A percentile compares a stretch with the other conserved stretches of the same genome.
These are phyloP conservation scores for Ceratocystis cubensis DNA, from an alignment of 2,329 filamentous ascomycete species.

Conservation along the genomic window DNA sequence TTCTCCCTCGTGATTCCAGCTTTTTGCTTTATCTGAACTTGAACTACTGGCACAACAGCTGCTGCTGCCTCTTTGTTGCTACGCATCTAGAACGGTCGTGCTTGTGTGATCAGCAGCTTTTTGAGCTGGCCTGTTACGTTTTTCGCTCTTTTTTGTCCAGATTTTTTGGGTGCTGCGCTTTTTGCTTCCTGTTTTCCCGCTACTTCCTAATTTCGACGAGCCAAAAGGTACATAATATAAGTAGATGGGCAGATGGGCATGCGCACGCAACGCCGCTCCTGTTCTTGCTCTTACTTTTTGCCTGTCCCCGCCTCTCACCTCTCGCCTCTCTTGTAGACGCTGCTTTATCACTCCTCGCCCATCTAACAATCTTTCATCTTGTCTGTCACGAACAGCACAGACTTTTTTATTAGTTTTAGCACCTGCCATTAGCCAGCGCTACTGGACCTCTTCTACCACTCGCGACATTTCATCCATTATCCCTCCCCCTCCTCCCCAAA, in stretches of 20 bases:
- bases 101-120: conserved; percentile 7
- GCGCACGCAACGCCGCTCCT: not conserved
- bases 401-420: not conserved
- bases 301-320: not conserved
- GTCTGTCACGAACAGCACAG: conserved; percentile 2
- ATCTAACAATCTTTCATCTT: not conserved
- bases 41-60: not conserved
- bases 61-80: not conserved
- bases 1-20: not conserved
- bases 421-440: not conserved
- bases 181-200: not conserved
- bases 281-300: not conserved
- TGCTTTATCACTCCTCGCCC: not conserved
- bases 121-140: not conserved
- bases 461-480: not conserved
- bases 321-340: not conserved
- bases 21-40: not conserved
- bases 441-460: not conserved
- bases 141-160: not conserved
- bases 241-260: not conserved
- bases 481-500: not conserved
- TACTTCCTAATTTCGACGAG: not conserved
- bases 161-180: conserved; percentile 1
- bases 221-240: not conserved
- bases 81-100: not conserved